Evolutionary conservation across 139 green algal species (phyloP), one percentile per base, ranked within the genome.

Genomic region (Chlorella sp.): DNA sequence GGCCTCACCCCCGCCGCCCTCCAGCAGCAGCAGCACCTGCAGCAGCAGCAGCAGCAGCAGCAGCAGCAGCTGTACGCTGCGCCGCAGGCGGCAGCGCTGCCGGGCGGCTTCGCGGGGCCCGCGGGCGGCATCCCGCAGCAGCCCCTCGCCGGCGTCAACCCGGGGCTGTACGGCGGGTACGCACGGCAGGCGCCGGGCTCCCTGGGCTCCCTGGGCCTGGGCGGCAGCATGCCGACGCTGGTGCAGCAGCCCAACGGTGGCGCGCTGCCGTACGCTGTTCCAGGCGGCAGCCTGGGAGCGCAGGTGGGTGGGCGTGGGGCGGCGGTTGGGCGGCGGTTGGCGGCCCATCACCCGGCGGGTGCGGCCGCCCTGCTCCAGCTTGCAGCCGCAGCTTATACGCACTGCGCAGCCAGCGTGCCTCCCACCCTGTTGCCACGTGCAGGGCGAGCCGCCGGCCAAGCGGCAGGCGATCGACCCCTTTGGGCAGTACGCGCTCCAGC

Each of bases 361-460:
- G 51, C 51, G 3, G 51, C 51, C 9, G 44, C 51, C 51, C 51
- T 60, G 51, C 51, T 60, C 11, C 44, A 51, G 7, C 44, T 51
- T 18, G 12, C 51, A 60, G 9, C 51, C 51, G 12, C 15, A 23
- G 51, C 13, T 23, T 20, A 15, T 60, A 11, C 44, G 51, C 51
- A 51, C 51, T 60, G 51, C 51, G 12, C 12, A 20, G 11, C 7
- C 51, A 60, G 2, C 44, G 2, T 21, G 9, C 21, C 12, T 60
- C 13, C 12, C 51, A 60, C 13, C 51, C 3, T 21, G 51, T 21
- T 21, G 11, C 51, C 51, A 30, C 32, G 80, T 83, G 55, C 72
- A 75, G 44, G 67, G 80, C 32, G 78, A 91, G 70, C 69, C 84
- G 20, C 73, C 83, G 0, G 89, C 89, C 56, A 87, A 80, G 65